Conservation (phyloP, 2,329 filamentous ascomycete species). For the Aspergillus tubingensis region DNA sequence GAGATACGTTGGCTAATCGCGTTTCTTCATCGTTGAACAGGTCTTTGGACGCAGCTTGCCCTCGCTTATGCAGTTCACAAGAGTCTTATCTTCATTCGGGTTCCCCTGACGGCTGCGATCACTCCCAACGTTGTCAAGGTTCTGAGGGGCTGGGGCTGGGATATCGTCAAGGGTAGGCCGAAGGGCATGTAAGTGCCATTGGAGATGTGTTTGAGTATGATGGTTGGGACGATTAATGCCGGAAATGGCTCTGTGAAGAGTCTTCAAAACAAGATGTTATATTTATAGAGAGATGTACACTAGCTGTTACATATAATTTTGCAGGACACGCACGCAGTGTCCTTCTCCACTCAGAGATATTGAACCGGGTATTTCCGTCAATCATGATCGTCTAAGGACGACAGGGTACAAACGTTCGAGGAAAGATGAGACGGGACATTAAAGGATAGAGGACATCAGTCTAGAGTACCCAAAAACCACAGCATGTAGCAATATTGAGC, state of each 20-base stretch:
- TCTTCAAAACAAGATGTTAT: constrained; percentile 16
- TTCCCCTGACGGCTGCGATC: constrained; percentile 85
- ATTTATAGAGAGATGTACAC: constrained; percentile 28
- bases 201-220: neutral
- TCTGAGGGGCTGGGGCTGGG: constrained; percentile 85
- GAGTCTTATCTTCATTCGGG: constrained; percentile 93
- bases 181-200: constrained; percentile 30
- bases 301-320: constrained; percentile 36
- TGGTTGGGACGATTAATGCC: neutral
- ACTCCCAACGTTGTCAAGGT: constrained; percentile 93
- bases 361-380: constrained; percentile 11
- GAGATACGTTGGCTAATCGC: neutral
- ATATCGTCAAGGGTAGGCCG: constrained; percentile 77
- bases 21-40: constrained; percentile 38
- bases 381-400: constrained; percentile 6
- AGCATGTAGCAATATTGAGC: neutral
- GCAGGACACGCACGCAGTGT: constrained; percentile 13
- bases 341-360: constrained; percentile 25
- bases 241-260: constrained; percentile 25
- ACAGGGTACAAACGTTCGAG: constrained; percentile 6
- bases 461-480: neutral
- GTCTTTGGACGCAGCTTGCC: constrained; percentile 80
- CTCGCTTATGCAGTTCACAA: constrained; percentile 98
- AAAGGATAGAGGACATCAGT: neutral
- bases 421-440: constrained; percentile 4